Percentiles rank a stretch among this genome's conserved stretches.
These are phyloP conservation scores for Globisporangium barbulae DNA, from an alignment of 352 stramenopile species.

Conservation along the genomic window DNA sequence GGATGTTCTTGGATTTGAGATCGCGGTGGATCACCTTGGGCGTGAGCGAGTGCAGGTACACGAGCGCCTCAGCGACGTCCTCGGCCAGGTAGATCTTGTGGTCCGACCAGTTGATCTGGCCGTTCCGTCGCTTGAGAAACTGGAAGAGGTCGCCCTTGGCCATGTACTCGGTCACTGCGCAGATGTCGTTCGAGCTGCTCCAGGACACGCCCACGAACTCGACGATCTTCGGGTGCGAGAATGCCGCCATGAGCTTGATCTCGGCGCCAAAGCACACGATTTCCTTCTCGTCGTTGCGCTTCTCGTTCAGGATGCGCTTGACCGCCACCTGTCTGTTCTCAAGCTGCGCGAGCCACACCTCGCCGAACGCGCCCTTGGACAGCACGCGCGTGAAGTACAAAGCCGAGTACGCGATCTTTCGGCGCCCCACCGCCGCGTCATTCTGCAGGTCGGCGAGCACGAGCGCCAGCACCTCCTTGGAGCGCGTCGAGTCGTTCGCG, in stretches of 20 bases:
- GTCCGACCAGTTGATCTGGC: slow-evolving; percentile 66
- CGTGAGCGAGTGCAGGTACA: slow-evolving; percentile 68
- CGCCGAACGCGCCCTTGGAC: slow-evolving; percentile 82
- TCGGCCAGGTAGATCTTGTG: slow-evolving; percentile 74
- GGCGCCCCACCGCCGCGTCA: slow-evolving; percentile 44
- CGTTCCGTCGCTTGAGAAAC: slow-evolving; percentile 66
- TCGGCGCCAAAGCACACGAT: slow-evolving; percentile 83
- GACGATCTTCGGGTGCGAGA: slow-evolving; percentile 81
- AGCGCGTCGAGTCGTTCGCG: slow-evolving; percentile 28
- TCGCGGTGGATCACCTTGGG: slow-evolving; percentile 83
- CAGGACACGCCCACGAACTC: slow-evolving; percentile 78
- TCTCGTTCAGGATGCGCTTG: slow-evolving; percentile 80
- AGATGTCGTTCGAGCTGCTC: slow-evolving; percentile 66
- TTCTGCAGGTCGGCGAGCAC: slow-evolving; percentile 73
- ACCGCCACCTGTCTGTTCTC: slow-evolving; percentile 78
- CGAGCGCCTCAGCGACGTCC: slow-evolving; percentile 67
- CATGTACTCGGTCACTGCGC: slow-evolving; percentile 84
- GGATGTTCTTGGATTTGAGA: slow-evolving; percentile 77
- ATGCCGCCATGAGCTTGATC: slow-evolving; percentile 85
- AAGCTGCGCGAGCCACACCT: slow-evolving; percentile 82
- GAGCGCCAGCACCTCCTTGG: slow-evolving; percentile 41
- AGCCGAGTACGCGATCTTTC: slow-evolving; percentile 65
- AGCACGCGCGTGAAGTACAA: slow-evolving; percentile 83
- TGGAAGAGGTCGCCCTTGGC: slow-evolving; percentile 65
- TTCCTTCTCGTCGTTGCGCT: slow-evolving; percentile 79